Evolutionary conservation across 305 asterid genomes (phyloP), one percentile per base, ranked within the genome.

Genomic region (Fraxinus baroniana): DNA sequence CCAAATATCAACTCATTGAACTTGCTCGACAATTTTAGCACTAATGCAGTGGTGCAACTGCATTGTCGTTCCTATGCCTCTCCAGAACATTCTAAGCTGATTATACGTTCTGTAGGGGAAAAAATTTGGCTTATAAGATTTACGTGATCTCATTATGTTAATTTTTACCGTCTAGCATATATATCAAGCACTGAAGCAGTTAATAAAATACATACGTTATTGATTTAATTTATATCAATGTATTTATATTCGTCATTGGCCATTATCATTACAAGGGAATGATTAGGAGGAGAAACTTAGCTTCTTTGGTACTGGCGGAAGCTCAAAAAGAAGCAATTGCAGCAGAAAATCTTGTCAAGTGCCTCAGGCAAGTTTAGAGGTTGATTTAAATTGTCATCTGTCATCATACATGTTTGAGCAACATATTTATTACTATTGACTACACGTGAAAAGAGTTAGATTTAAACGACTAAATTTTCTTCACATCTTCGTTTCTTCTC

Each of bases 251-350:
- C 24, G 33, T 55, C 57, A 10, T 70, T 80, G 44, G 9, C 57
- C 36, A 52, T 83, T 77, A n/a, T 84, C 77, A 13, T 72, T 62
- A 35, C 75, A 78, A 95, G 98, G 97, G 90, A 76, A 81, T 94
- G 88, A 84, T 93, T 78, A 91, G 93, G 62, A 94, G 94, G 90
- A 93, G 90, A 64, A 87, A 89, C 77, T 83, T 94, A 82, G 97
- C 97, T 78, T 90, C 92, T 83, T 77, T 87, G 81, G 93, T 93
- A 71, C 96, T 97, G 74, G 90, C 90, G 73, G 95, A 93, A 90
- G 99, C 99, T 77, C 95, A 94, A 73, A 93, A 89, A 68, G 99
- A 95, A 89, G 99, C 98, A 32, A 88, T 85, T 57, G 76, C 85
- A 79, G 95, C 96, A 17, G 90, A 93, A 86, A 91, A 90, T 86